phyloP scores from a whole-genome alignment of 208 protist species.

The Crithidia bombi region DNA sequence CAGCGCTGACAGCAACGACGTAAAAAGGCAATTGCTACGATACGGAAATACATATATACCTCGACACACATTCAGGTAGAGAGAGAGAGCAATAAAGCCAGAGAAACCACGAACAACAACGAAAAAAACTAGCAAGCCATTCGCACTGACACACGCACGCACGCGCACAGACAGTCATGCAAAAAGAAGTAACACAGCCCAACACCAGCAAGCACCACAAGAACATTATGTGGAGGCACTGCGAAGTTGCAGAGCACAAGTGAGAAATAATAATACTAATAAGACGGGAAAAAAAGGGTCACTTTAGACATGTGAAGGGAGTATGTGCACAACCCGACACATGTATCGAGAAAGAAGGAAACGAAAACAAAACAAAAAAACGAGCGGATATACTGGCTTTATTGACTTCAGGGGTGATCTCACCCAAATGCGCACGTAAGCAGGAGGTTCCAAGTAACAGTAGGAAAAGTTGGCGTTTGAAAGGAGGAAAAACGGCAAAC shows the following conservation, averaged over 20 bases:
- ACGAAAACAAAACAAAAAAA: constrained; percentile 13
- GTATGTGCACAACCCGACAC: neutral
- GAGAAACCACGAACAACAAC: too few species aligned
- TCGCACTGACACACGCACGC: too few species aligned
- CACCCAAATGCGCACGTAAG: constrained; percentile 6
- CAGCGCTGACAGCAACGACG: too few species aligned
- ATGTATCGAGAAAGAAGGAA: constrained; percentile 10
- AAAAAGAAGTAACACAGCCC: neutral
- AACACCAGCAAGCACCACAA: neutral
- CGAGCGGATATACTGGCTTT: too few species aligned
- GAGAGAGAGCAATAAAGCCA: neutral
- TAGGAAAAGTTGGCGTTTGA: neutral
- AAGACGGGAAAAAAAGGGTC: neutral
- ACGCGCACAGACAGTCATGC: neutral
- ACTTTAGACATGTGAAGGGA: neutral
- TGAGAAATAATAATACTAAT: neutral
- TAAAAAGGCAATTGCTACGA: too few species aligned
- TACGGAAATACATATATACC: too few species aligned
- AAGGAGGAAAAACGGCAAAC: neutral
- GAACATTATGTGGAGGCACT: too few species aligned
- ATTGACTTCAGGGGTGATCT: too few species aligned
- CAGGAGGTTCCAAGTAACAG: too few species aligned
- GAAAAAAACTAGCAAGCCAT: too few species aligned
- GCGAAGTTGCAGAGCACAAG: neutral
- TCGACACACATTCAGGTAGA: too few species aligned